phyloP scores from a whole-genome alignment of 108 stramenopile species.

The Stephanodiscus triporus region DNA sequence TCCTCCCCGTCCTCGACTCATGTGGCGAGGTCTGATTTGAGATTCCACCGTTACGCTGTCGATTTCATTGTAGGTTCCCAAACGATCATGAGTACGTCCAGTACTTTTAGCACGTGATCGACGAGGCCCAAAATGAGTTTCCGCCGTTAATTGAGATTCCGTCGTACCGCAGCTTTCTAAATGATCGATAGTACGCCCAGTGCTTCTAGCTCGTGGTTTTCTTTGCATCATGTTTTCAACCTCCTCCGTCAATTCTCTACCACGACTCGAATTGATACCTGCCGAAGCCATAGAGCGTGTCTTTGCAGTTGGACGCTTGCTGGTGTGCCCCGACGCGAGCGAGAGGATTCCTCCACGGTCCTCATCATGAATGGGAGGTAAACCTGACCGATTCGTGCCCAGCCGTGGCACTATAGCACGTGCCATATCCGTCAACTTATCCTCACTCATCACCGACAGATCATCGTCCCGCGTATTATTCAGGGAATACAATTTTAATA shows the following conservation, averaged over 20 bases:
- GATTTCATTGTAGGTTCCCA: background rate
- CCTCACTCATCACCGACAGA: constrained; percentile 44
- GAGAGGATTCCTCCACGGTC: background rate
- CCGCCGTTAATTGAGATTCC: background rate
- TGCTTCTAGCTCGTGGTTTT: constrained; percentile 10
- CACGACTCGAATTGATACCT: constrained; percentile 1
- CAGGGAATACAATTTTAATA: constrained; percentile 45
- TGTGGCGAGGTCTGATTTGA: constrained; percentile 6
- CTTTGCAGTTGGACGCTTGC: background rate
- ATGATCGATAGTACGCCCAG: constrained; percentile 12
- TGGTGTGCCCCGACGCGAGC: constrained; percentile 8
- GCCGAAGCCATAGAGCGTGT: background rate
- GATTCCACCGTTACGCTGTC: background rate
- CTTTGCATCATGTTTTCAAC: constrained; percentile 10
- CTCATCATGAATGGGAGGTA: constrained; percentile 6
- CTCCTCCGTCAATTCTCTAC: constrained; percentile 13
- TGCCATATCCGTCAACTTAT: constrained; percentile 39
- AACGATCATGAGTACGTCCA: background rate
- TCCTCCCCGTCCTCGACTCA: constrained; percentile 37
- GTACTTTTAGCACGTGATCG: background rate
- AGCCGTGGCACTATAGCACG: constrained; percentile 39
- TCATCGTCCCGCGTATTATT: constrained; percentile 45
- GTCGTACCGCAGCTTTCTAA: background rate
- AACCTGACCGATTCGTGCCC: background rate
- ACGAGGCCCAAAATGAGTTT: background rate